Base-by-base conservation (phyloP, 78 protist species). In the Isochrysis galbana region DNA sequence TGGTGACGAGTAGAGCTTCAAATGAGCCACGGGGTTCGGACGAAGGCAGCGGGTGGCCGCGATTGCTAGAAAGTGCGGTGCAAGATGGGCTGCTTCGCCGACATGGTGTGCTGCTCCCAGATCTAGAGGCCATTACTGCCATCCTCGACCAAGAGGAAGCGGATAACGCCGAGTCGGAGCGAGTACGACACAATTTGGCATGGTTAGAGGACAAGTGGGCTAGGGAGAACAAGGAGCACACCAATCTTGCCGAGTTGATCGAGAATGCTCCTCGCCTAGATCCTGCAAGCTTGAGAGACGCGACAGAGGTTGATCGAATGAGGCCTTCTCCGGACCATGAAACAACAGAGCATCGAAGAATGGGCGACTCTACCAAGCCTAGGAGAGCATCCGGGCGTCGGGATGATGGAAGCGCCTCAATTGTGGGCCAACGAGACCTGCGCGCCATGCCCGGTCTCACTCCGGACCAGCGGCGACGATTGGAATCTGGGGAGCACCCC, bases 151-250 rank as follows among this genome's bases (percentile, higher is more conserved):
- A 61, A 10, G 74, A 23, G 74, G 74, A 7, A 32, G 74, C 74
- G 74, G 23, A 21, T 7, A 32, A 61, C 29, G 5, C 7, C 25
- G 82, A 72, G 82, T 4, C 82, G 82, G 82, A 72, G 14, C 82
- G 82, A 7, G 82, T 34, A 5, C 82, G 82, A 5, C 82, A 72
- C 23, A 72, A 72, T 41, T 7, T 72, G 44, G 25, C 19, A 36
- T 72, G 82, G 82, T 41, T 72, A 19, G 82, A 72, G 41, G 82
- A 72, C 82, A 72, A 72, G 82, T 72, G 82, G 82, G 82, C 82
- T 19, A 36, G 82, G 82, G 44, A 72, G 41, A 41, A 41, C 32
- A 36, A 41, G 25, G 82, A 19, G n/a, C 61, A 51, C 61, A 51
- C 61, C 74, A 72, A 4, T 5, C 82, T 72, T 22, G 82, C 36